These are phyloP conservation scores for Fusarium phyllophilum DNA, from an alignment of 2,329 filamentous ascomycete species.

Conservation along the genomic window DNA sequence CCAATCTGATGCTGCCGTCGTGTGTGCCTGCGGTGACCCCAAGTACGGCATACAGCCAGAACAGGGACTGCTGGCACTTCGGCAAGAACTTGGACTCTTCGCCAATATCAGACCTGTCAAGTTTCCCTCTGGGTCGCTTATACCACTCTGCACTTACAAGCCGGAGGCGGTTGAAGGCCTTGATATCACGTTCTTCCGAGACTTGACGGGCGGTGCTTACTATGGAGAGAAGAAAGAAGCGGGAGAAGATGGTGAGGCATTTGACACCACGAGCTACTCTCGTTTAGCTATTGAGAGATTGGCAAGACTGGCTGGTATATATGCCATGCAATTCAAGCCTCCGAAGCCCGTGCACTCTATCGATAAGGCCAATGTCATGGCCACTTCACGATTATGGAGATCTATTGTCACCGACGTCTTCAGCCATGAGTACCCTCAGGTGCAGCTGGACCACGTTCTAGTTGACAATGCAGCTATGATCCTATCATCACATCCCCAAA, in stretches of 20 bases:
- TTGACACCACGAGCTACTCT: slow-evolving; percentile 70
- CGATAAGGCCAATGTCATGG: slow-evolving; percentile 44
- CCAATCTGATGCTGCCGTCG: slow-evolving; percentile 7
- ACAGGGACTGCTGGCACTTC: slow-evolving; percentile 77
- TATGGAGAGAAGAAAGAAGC: slow-evolving; percentile 69
- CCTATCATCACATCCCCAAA: slow-evolving; percentile 26
- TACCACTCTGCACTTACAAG: slow-evolving; percentile 76
- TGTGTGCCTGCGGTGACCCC: slow-evolving; percentile 19
- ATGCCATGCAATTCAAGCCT: slow-evolving; percentile 56
- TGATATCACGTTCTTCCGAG: slow-evolving; percentile 81
- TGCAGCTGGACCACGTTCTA: slow-evolving; percentile 32
- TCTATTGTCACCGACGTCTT: slow-evolving; percentile 26
- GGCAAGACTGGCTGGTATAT: slow-evolving; percentile 59
- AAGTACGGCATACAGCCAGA: slow-evolving; percentile 52
- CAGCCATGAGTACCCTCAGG: slow-evolving; percentile 29
- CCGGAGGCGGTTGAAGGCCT: slow-evolving; percentile 73
- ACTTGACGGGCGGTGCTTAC: slow-evolving; percentile 81
- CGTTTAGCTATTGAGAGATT: slow-evolving; percentile 77
- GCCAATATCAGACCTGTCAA: slow-evolving; percentile 80
- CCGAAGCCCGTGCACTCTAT: slow-evolving; percentile 58
- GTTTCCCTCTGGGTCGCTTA: slow-evolving; percentile 76
- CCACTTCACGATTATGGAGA: slow-evolving; percentile 39
- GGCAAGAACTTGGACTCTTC: slow-evolving; percentile 66
- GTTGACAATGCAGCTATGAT: slow-evolving; percentile 39
- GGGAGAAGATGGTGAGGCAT: slow-evolving; percentile 61